These are phyloP conservation scores for Suillus placidus DNA, from an alignment of 768 basidiomycete genomes.

Conservation along the genomic window DNA sequence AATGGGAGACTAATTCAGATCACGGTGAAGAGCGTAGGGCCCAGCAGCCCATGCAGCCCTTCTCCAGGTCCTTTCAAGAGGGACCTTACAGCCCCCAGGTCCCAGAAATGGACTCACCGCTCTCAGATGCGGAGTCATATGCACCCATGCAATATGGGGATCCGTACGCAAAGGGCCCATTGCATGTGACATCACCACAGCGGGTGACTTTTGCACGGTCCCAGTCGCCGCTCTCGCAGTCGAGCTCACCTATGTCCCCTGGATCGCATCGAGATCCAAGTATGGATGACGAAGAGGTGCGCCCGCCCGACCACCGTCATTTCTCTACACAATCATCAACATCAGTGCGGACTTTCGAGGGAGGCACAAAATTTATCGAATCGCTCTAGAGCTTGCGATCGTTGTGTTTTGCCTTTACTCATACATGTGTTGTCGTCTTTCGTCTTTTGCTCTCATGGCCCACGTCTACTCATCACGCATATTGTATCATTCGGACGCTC, in stretches of 20 bases:
- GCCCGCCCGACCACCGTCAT: conserved; percentile 20
- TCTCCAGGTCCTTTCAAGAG: conserved; percentile 10
- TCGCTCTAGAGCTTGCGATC: conserved; percentile 28
- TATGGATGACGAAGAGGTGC: conserved; percentile 12
- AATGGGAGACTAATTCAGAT: conserved; percentile 44
- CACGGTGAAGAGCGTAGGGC: conserved; percentile 12
- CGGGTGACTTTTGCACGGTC: conserved; percentile 21
- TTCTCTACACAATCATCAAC: conserved; percentile 25
- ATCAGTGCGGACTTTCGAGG: conserved; percentile 42
- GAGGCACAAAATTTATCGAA: conserved; percentile 56
- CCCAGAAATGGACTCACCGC: conserved; percentile 27
- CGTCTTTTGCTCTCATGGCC: neutral
- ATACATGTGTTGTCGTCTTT: neutral
- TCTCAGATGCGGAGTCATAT: conserved; percentile 25
- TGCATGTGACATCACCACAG: conserved; percentile 10
- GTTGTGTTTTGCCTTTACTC: neutral
- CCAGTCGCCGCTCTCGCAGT: conserved; percentile 33
- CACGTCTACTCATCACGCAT: neutral
- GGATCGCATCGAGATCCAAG: conserved; percentile 27
- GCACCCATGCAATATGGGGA: conserved; percentile 19
- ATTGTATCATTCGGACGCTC: conserved; percentile 2
- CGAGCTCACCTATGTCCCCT: conserved; percentile 16
- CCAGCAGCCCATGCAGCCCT: neutral
- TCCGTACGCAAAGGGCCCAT: conserved; percentile 23
- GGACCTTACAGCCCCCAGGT: conserved; percentile 10